Evolutionary conservation across 768 basidiomycete genomes (phyloP).

Genomic region (Neoboletus brunneissimus): DNA sequence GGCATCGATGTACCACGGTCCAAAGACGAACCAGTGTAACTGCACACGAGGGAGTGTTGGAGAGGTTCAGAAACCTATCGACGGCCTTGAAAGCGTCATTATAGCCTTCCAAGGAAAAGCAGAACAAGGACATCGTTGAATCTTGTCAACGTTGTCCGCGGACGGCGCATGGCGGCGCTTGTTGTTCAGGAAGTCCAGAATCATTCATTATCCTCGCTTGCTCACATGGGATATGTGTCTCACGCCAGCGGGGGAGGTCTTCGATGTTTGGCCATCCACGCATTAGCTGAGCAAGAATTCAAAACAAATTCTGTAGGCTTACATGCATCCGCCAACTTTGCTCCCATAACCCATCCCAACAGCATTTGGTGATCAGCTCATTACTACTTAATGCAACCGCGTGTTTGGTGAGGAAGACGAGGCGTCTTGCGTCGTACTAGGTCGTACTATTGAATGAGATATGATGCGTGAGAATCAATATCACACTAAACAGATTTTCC

Average conservation of each 20-base stretch:
- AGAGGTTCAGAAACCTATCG: neutral
- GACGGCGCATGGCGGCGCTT: neutral
- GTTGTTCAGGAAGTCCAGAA: neutral
- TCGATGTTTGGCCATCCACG: neutral
- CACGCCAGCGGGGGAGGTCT: neutral
- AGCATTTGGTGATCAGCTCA: neutral
- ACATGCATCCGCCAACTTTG: neutral
- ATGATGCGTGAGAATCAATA: conserved; percentile 10
- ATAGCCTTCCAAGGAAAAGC: neutral
- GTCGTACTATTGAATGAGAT: neutral
- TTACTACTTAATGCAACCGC: neutral
- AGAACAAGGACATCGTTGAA: neutral
- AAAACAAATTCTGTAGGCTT: neutral
- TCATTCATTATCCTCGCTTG: neutral
- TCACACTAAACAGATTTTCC: no score
- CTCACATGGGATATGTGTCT: neutral
- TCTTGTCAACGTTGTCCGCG: neutral
- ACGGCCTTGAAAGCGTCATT: neutral
- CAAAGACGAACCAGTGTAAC: neutral
- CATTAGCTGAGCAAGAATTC: conserved; percentile 1
- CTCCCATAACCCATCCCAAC: conserved; percentile 5
- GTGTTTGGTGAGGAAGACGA: neutral
- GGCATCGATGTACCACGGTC: neutral
- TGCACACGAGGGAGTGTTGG: neutral
- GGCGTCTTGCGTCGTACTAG: neutral